These are phyloP conservation scores for Schwanniomyces pseudopolymorphus DNA, from an alignment of 805 yeast species.

Conservation along the genomic window DNA sequence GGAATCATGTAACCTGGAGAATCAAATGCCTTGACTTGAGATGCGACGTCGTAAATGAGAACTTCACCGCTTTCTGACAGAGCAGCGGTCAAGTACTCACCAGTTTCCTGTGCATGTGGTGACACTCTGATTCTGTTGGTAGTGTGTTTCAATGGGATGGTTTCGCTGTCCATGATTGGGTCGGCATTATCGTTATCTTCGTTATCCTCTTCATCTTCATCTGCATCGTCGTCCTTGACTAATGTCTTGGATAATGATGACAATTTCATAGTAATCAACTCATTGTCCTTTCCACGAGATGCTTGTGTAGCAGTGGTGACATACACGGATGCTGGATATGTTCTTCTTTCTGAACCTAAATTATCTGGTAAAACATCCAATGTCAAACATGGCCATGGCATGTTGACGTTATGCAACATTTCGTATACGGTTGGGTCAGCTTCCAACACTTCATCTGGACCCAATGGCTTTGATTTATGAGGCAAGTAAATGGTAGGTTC, in stretches of 20 bases:
- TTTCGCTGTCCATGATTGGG: slow-evolving; percentile 85
- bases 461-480: slow-evolving; percentile 83
- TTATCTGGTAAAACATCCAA: slow-evolving; percentile 85
- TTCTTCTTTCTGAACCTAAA: slow-evolving; percentile 84
- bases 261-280: slow-evolving; percentile 78
- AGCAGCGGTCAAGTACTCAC: slow-evolving; percentile 84
- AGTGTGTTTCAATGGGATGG: slow-evolving; percentile 73
- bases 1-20: slow-evolving; percentile 84
- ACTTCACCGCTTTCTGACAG: slow-evolving; percentile 92
- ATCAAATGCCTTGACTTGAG: slow-evolving; percentile 81
- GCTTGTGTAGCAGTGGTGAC: slow-evolving; percentile 95
- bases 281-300: slow-evolving; percentile 80
- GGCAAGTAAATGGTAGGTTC: slow-evolving; percentile 71
- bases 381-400: slow-evolving; percentile 97
- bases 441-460: slow-evolving; percentile 93
- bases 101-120: slow-evolving; percentile 70
- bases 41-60: slow-evolving; percentile 73
- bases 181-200: slow-evolving; percentile 67
- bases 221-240: slow-evolving; percentile 78
- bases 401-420: slow-evolving; percentile 89
- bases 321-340: slow-evolving; percentile 83
- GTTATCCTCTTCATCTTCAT: slow-evolving; percentile 71
- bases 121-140: slow-evolving; percentile 87
- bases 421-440: slow-evolving; percentile 96
- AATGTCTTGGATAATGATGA: slow-evolving; percentile 81